Evolutionary conservation across 1,139 yeast species (phyloP).

Genomic region (Candida sp.): DNA sequence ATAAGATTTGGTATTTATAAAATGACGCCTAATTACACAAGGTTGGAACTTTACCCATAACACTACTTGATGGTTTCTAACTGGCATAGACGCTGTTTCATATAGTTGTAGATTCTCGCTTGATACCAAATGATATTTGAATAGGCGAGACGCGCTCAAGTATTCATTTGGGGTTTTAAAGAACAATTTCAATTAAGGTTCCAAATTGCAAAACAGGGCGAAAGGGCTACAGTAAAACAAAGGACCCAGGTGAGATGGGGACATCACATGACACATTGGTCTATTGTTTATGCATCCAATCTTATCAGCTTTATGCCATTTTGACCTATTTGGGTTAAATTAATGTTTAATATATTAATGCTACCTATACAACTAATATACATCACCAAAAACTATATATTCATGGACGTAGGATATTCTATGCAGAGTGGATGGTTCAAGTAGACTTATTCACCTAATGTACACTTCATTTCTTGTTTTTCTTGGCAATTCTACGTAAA

Average conservation of each 20-base stretch:
- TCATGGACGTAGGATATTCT: too few species aligned
- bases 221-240: background rate
- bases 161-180: background rate
- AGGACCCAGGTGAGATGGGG: background rate
- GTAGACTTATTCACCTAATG: too few species aligned
- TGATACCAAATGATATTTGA: too few species aligned
- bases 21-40: too few species aligned
- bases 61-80: too few species aligned
- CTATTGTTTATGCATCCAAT: background rate
- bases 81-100: too few species aligned
- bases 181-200: background rate
- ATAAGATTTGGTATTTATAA: too few species aligned
- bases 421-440: too few species aligned
- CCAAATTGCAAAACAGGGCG: background rate
- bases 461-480: conserved; percentile 42
- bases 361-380: background rate
- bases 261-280: background rate
- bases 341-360: background rate
- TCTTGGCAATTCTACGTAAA: conserved; percentile 83
- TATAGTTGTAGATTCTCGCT: too few species aligned
- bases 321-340: background rate
- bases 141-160: background rate
- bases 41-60: too few species aligned
- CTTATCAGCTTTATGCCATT: background rate
- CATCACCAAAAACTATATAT: too few species aligned